A percentile compares a stretch with the other conserved stretches of the same genome.
phyloP scores from a whole-genome alignment of 805 yeast species.

The Candida golubevii region DNA sequence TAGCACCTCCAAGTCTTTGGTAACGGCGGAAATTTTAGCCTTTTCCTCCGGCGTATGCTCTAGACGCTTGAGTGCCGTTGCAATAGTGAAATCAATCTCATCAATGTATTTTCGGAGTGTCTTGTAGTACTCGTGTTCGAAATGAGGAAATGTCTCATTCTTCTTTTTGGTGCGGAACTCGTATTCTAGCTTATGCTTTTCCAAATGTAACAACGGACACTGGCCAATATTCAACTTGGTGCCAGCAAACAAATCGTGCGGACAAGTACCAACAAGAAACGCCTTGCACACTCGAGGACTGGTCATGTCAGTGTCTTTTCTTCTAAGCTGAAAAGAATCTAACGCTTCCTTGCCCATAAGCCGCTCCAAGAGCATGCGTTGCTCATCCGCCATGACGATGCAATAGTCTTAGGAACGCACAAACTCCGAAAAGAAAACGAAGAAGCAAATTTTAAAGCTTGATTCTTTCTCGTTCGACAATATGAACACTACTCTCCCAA shows the following conservation, averaged over 20 bases:
- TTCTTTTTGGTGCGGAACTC: slow-evolving; percentile 43
- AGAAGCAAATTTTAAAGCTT: too few relatives aligned
- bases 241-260: slow-evolving; percentile 75
- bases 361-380: slow-evolving; percentile 70
- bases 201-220: slow-evolving; percentile 73
- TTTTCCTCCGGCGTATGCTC: slow-evolving; percentile 75
- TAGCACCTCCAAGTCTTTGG: slow-evolving; percentile 54
- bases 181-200: slow-evolving; percentile 68
- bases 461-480: too few relatives aligned
- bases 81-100: slow-evolving; percentile 65
- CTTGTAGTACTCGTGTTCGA: slow-evolving; percentile 46
- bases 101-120: slow-evolving; percentile 52
- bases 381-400: slow-evolving; percentile 59
- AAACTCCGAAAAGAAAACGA: too few relatives aligned
- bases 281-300: slow-evolving; percentile 64
- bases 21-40: slow-evolving; percentile 49
- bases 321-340: slow-evolving; percentile 28
- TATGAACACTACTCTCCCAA: too few relatives aligned
- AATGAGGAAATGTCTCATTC: slow-evolving; percentile 45
- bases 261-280: slow-evolving; percentile 81
- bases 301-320: slow-evolving; percentile 39
- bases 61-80: slow-evolving; percentile 56
- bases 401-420: too few relatives aligned
- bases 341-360: slow-evolving; percentile 67
- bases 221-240: slow-evolving; percentile 80